Base-by-base conservation (phyloP, 371 early-diverging fungal species). In the Rhizopus delemar region DNA sequence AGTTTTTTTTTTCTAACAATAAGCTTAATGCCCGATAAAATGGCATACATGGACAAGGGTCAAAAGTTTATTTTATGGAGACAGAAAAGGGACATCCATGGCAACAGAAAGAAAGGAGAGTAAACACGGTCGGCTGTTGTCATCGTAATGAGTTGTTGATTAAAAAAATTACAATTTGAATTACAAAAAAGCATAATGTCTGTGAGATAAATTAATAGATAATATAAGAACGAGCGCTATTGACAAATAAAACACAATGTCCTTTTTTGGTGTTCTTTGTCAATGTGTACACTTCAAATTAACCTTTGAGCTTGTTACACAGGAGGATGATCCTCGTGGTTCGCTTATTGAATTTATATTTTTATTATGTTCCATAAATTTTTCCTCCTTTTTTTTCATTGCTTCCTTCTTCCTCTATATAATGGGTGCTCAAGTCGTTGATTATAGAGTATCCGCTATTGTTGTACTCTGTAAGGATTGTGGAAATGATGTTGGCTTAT, bases 401-500 rank as follows among this genome's bases (percentile, higher is more conserved):
- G 35, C 28, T 46, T 66, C 31, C 39, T 45, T 54, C n/a, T 45
- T 43, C 16, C 51, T 48, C 41, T 39, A 49, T 29, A 52, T 34
- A 46, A 80, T 80, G 80, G 77, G 75, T 55, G 73, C 73, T 41
- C 70, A 75, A 55, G 71, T 65, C 16, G 74, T 80, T 4, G 89
- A 88, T 66, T 88, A 88, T 62, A 70, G 89, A 61, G 76, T 88
- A 38, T 88, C 89, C 13, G 75, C 77, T 41, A 64, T 88, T 12
- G 83, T 77, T 22, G 79, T 88, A 8, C 68, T 83, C 41, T 88
- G 89, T 67, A 83, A 81, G 66, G 89, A 88, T 56, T 88, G 89
- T 69, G 79, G 81, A 9, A 78, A 83, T 48, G 89, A 88, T 58
- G 89, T 88, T 22, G 89, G 89, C 1, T 55, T 80, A 8, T 88